Evolutionary conservation across 768 basidiomycete species (phyloP), one percentile per base, ranked within the genome.

Genomic region (Candolleomyces efflorescens): DNA sequence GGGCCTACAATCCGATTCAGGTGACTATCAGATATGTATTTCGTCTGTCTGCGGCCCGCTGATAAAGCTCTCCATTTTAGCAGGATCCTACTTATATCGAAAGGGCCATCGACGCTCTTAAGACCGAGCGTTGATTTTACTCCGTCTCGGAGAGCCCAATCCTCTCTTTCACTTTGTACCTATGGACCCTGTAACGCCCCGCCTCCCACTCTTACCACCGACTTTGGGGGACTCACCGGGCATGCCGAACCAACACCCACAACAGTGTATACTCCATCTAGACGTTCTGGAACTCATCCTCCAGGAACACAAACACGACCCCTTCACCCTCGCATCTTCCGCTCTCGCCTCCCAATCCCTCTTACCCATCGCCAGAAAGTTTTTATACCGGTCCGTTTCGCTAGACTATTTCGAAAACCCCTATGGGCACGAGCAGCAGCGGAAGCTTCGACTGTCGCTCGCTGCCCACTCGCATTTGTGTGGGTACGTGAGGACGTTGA

Each of bases 241-340:
- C 32, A 5, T 7, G 7, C 7, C 32, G 32, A 32, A 32, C 32
- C 32, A 32, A 32, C 32, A 32, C 32, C 32, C 41, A 12, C 17
- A 43, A 1, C 41, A 17, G 13, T 55, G 46, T 38, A 48, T 12
- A 36, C 57, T 58, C 50, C 41, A 53, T 38, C 57, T 58, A 41
- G 57, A 58, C 44, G 36, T 58, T 24, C 51, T 58, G 10, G 57
- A 58, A 20, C 50, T 53, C 57, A 58, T 58, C 51, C 50, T 58
- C 22, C 24, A 53, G 26, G 41, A 58, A 10, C 51, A 58, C 51
- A 41, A 51, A n/a, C 27, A 26, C 20, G 50, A 52, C 43, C 26
- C 15, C 27, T 22, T 17, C 32, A 58, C 57, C n/a, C 51, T 58
- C 4, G 22, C 57, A 3, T 12, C 27, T 3, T 36, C 13, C 44